These are phyloP conservation scores for Effrenium voratum DNA, from an alignment of 73 alveolate species.

Conservation along the genomic window DNA sequence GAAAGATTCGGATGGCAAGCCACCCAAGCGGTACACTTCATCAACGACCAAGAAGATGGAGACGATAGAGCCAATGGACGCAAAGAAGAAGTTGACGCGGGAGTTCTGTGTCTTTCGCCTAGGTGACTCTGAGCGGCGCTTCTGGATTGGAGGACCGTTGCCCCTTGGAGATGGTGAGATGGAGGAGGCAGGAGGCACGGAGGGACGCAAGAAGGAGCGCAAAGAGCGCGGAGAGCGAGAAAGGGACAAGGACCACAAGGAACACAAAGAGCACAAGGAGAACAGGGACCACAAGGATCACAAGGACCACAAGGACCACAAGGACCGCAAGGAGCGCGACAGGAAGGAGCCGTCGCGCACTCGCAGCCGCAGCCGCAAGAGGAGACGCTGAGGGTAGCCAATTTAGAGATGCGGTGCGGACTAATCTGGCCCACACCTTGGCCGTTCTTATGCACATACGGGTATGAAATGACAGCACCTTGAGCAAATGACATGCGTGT, in stretches of 20 bases:
- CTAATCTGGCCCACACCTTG: no score
- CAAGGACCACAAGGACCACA: constrained; percentile 60
- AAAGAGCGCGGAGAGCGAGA: constrained; percentile 23
- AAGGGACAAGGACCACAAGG: neutral
- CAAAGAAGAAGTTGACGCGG: constrained; percentile 73
- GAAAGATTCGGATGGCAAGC: constrained; percentile 86
- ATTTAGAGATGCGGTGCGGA: no score
- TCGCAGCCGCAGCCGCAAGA: constrained; percentile 94
- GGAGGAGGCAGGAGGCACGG: constrained; percentile 68
- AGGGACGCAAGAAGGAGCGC: constrained; percentile 44
- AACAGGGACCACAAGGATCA: constrained; percentile 52
- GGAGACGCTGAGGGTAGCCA: constrained; percentile 73
- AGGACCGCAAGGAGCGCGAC: constrained; percentile 81
- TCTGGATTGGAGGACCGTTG: constrained; percentile 88
- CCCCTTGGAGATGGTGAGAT: constrained; percentile 88
- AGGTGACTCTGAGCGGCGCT: constrained; percentile 92
- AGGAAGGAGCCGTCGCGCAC: constrained; percentile 72
- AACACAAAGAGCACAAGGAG: no score
- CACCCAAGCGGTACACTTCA: constrained; percentile 92
- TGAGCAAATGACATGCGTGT: no score
- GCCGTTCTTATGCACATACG: no score
- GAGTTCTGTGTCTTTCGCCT: constrained; percentile 91
- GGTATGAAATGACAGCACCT: no score
- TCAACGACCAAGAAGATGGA: constrained; percentile 69
- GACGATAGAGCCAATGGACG: constrained; percentile 88